Evolutionary conservation across 345 rosid genomes (phyloP), one percentile per base, ranked within the genome.

Genomic region (Crucihimalaya himalaica): DNA sequence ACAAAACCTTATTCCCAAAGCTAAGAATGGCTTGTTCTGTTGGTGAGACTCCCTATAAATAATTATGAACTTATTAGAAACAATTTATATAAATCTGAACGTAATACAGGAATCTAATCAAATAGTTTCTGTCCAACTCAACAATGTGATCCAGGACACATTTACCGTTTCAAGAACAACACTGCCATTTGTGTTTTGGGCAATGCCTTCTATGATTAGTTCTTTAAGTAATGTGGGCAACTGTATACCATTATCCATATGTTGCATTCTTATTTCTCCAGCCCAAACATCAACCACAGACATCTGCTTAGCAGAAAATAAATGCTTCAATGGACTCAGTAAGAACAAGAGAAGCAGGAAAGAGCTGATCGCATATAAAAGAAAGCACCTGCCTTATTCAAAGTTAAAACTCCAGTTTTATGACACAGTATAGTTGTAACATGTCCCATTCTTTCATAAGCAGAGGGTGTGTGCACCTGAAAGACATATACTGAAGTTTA

Each of bases 381-480:
- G 46, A 16, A 51, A 55, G 69, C 27, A 71, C 78, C 56, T 47
- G 86, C 98, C 97, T 91, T 48, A 81, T 91, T 93, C 77, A 77
- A 68, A 7, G 98, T 93, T 77, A 89, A 78, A 39, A 96, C 86
- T 70, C 98, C 98, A 39, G 94, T 93, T 85, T 89, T 86, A 47
- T 93, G 91, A 84, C 98, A 91, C 81, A 96, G 80, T 56, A 93
- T 84, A 50, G 94, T 91, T 51, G 92, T 89, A 21, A 95, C 92
- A 16, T 83, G 86, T 46, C 94, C 96, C 97, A 93, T 91, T 34
- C 85, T 93, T 83, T 91, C 97, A 81, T 91, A 93, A 0, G 97
- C 91, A 50, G 97, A 89, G 63, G 82, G 95, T 66, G 83, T 79
- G 57, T 91, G 94, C 51, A 93, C 98, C 98, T 93, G 94, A 42